phyloP scores from a whole-genome alignment of 148 eudicot genomes.

The Suaeda aralocaspica region DNA sequence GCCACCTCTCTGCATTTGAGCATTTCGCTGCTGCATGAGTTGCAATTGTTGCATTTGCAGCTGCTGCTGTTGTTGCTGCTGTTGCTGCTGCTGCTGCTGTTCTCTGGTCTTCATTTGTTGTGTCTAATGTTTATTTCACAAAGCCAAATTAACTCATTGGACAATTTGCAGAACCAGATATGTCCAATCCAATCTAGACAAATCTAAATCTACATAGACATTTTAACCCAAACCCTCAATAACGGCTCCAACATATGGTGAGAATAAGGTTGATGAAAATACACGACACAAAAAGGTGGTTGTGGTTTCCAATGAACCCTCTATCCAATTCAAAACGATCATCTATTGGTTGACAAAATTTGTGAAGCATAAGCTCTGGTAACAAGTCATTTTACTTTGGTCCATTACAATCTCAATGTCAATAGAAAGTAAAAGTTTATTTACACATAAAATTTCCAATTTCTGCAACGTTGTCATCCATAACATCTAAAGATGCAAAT shows the following conservation, averaged over 20 bases:
- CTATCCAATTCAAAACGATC: not conserved
- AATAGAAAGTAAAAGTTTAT: not conserved
- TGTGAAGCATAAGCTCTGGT: not conserved
- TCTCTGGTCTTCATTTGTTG: conserved; percentile 91
- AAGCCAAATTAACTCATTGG: conserved; percentile 4
- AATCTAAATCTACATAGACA: not conserved
- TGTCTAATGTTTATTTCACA: conserved; percentile 40
- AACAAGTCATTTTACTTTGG: not conserved
- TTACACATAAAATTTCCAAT: not conserved
- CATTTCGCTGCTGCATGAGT: conserved; percentile 88
- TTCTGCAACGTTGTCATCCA: not conserved
- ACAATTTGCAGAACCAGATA: not conserved
- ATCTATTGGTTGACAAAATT: not conserved
- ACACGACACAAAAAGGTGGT: not conserved
- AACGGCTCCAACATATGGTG: not conserved
- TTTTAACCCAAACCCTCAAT: not conserved
- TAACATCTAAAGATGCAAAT: not conserved
- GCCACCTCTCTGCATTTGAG: conserved; percentile 91
- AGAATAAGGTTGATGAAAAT: not conserved
- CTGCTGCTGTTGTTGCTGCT: conserved; percentile 64
- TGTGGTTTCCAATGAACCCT: not conserved
- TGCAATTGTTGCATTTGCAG: conserved; percentile 87
- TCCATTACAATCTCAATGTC: not conserved
- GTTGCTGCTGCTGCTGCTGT: conserved; percentile 82
- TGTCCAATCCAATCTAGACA: not conserved